Percentiles rank a stretch among this genome's conserved stretches.
Conservation (phyloP, 371 early-diverging fungal species). For the Rhizopus microsporus region DNA sequence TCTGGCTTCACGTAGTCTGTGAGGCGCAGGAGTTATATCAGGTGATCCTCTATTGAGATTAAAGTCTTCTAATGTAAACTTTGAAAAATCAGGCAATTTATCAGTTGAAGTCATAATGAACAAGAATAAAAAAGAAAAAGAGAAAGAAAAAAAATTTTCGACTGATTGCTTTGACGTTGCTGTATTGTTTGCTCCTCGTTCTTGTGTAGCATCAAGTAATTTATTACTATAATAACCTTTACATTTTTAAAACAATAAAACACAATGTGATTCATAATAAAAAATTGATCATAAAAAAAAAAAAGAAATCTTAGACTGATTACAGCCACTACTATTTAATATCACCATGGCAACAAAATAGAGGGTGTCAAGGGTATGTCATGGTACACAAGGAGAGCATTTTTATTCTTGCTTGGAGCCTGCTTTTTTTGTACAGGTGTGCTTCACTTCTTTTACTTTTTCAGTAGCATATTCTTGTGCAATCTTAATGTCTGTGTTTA, state of each 20-base stretch:
- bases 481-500: conserved; percentile 7
- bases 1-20: conserved; percentile 29
- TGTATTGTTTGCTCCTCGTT: neutral
- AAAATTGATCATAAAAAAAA: too few species aligned
- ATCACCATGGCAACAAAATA: neutral
- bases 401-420: neutral
- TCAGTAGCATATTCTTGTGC: conserved; percentile 3
- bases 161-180: neutral
- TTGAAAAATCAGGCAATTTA: conserved; percentile 26
- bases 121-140: conserved; percentile 1
- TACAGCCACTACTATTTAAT: neutral
- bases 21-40: conserved; percentile 27
- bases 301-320: too few species aligned
- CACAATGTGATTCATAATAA: neutral
- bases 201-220: conserved; percentile 1
- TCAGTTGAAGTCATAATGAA: conserved; percentile 1
- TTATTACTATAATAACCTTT: neutral
- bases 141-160: neutral
- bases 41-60: conserved; percentile 22
- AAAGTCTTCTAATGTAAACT: conserved; percentile 31
- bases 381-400: neutral
- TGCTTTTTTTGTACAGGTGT: neutral
- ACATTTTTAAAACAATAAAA: too few species aligned
- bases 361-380: neutral
- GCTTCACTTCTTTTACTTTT: neutral